These are phyloP conservation scores for Canna indica DNA, from an alignment of 176 grass and related monocot genomes.

Conservation along the genomic window DNA sequence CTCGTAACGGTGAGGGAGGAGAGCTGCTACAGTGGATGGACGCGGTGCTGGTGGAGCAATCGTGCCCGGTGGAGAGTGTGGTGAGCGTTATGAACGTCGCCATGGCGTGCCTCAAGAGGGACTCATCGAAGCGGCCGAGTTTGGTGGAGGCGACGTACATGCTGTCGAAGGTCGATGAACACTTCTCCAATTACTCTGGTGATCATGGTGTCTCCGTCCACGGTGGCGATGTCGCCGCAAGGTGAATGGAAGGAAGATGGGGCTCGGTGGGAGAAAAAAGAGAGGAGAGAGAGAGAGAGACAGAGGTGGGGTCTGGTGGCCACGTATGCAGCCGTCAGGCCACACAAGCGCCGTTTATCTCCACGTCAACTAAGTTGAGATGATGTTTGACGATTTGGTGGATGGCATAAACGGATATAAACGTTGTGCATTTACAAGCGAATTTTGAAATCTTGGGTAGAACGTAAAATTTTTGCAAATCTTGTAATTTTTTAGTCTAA, in stretches of 20 bases:
- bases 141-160: slow-evolving; percentile 91
- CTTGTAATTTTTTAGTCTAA: too few species aligned
- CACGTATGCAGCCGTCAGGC: too few species aligned
- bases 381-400: too few species aligned
- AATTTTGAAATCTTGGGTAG: too few species aligned
- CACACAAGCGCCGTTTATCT: too few species aligned
- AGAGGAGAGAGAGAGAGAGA: too few species aligned
- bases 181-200: slow-evolving; percentile 58
- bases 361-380: too few species aligned
- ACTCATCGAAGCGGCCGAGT: slow-evolving; percentile 72
- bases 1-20: slow-evolving; percentile 53
- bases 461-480: too few species aligned
- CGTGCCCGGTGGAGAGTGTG: slow-evolving; percentile 57
- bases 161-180: slow-evolving; percentile 74
- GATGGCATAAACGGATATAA: too few species aligned
- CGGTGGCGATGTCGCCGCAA: slow-evolving; percentile 31
- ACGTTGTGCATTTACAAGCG: too few species aligned
- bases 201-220: slow-evolving; percentile 36
- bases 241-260: slow-evolving; percentile 26
- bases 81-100: slow-evolving; percentile 52
- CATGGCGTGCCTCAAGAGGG: slow-evolving; percentile 54
- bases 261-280: too few species aligned
- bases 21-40: slow-evolving; percentile 63
- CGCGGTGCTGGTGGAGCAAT: slow-evolving; percentile 50
- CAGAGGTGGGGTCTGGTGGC: too few species aligned